Evolutionary conservation across 768 basidiomycete species (phyloP), one percentile per base, ranked within the genome.

Genomic region (Rhodotorula graminis): DNA sequence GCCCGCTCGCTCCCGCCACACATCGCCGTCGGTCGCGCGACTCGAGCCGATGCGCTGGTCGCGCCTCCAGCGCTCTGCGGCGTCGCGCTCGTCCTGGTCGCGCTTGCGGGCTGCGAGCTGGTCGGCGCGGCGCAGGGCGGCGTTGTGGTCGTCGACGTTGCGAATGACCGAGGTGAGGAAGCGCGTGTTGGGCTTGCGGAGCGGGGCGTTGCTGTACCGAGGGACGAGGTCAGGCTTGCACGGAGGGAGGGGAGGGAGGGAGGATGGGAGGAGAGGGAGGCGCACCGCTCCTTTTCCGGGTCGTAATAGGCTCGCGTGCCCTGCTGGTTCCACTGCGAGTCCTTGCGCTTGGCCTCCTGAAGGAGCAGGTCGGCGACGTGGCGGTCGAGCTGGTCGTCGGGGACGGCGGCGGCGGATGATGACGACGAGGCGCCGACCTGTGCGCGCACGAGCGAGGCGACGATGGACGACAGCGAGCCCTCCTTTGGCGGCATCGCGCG

Each of bases 131-230:
- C 80, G 77, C 11, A 99, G 84, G 21, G 90, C 88, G 81, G 89
- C 88, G 81, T 99, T 99, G 79, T 99, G 96, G 69, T 94, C 94
- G 79, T 96, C 94, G 9, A 96, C 96, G 75, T 87, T 93, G 76
- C 89, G 87, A 68, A 99, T 93, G 72, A 99, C 93, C 31, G 80
- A 78, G 1, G 80, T 78, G 15, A 85, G 76, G 73, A 85, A 85
- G 23, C 82, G 80, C 67, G 84, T 85, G 77, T 85, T 84, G 5
- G 94, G 81, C 75, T 86, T 88, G 0, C 92, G 92, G 2, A 87
- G 88, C 80, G 64, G 52, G 33, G 63, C 67, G 46, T 16, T 53
- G 10, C 62, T 69, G 61, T n/a, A n/a, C n/a, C n/a, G n/a, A n/a
- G n/a, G n/a, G n/a, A n/a, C n/a, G n/a, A 9, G 19, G 37, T 46